phyloP scores from a whole-genome alignment of 2,329 filamentous ascomycete species.

The Verticillium klebahnii region DNA sequence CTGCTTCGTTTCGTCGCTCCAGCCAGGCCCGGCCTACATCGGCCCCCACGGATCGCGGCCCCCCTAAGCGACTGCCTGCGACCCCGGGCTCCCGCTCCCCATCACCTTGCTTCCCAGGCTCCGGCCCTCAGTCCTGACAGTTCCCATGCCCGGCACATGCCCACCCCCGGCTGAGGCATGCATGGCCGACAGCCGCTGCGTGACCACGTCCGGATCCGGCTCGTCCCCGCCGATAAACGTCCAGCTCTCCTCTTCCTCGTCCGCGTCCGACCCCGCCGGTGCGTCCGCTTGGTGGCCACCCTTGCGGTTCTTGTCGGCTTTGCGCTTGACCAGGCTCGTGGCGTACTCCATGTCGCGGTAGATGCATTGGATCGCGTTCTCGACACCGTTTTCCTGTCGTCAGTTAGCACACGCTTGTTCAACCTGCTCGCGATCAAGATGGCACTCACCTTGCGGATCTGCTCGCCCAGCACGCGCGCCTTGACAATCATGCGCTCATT shows the following conservation, averaged over 20 bases:
- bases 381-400: constrained; percentile 79
- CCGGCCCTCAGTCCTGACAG: constrained; percentile 21
- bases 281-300: constrained; percentile 8
- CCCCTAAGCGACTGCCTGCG: background rate
- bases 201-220: constrained; percentile 37
- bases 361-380: constrained; percentile 82
- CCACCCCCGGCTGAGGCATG: background rate
- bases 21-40: background rate
- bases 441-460: constrained; percentile 72
- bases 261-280: constrained; percentile 34
- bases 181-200: constrained; percentile 28
- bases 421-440: background rate
- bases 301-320: constrained; percentile 45
- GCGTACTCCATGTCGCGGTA: constrained; percentile 96
- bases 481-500: constrained; percentile 89
- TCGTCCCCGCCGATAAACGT: constrained; percentile 70
- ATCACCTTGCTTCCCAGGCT: background rate
- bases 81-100: background rate
- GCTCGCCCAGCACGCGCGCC: constrained; percentile 74
- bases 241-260: constrained; percentile 75
- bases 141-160: constrained; percentile 8
- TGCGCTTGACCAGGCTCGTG: constrained; percentile 70
- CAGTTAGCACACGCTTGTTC: background rate
- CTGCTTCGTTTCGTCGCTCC: background rate
- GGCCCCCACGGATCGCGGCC: background rate